A percentile compares a stretch with the other conserved stretches of the same genome.
Conservation (phyloP, 202 grass and related monocot genomes). For the Saccharum hybrid region DNA sequence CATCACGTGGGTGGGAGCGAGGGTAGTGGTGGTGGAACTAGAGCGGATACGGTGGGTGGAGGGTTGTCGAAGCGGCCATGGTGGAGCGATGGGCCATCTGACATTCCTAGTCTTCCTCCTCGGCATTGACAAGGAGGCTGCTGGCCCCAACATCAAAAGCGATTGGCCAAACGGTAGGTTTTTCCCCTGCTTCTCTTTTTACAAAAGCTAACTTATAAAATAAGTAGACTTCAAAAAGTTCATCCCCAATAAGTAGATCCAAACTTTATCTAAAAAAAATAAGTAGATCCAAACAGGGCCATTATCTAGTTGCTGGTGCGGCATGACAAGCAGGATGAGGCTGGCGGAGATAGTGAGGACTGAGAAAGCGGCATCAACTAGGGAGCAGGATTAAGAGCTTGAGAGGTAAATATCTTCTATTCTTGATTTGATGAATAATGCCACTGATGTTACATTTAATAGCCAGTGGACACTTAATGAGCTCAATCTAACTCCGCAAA, state of each 20-base stretch:
- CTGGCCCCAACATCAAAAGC: no score
- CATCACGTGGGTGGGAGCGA: not conserved
- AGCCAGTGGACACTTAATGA: not conserved
- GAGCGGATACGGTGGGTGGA: no score
- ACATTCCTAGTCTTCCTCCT: no score
- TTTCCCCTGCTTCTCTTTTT: no score
- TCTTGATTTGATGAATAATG: slow-evolving; percentile 1
- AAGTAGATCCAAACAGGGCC: not conserved
- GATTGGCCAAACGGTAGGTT: no score
- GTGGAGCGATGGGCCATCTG: no score
- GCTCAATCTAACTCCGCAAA: not conserved
- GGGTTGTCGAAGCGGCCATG: not conserved
- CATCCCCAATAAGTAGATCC: not conserved
- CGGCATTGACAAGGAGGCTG: no score
- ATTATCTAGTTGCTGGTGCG: not conserved
- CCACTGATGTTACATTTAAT: not conserved
- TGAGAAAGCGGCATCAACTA: not conserved
- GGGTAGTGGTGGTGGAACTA: no score
- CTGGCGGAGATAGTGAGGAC: not conserved
- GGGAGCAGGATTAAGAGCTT: not conserved
- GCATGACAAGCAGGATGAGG: not conserved
- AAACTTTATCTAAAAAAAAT: not conserved
- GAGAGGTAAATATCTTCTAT: not conserved
- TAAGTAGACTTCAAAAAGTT: not conserved
- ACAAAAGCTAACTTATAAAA: no score